Evolutionary conservation across 495 filamentous ascomycete species (phyloP), one percentile per base, ranked within the genome.

Genomic region (Penicillium subrubescens): DNA sequence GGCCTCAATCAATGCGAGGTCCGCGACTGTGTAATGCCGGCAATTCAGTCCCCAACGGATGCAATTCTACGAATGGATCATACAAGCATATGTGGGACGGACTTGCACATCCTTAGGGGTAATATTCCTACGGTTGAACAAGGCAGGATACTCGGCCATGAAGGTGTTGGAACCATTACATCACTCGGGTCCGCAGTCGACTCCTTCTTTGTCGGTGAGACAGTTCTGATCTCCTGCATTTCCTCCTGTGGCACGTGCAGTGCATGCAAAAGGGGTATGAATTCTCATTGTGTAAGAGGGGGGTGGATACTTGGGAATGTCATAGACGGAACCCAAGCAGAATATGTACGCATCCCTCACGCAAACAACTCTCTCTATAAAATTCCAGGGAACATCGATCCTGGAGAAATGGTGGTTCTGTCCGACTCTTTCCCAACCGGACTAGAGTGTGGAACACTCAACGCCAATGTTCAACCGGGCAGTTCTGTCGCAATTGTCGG

Each of bases 111-210:
- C 50, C 81, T 89, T 8, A 87, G 93, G 67, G 85, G 88, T 56
- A 68, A 78, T 23, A 80, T 94, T 21, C 72, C 93, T 10, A 80
- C 92, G 69, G 65, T 92, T 51, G 77, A 84, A 59, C 86, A 87
- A 62, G 91, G 92, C 55, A 90, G 93, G 71, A 92, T 95, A 66
- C 81, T 94, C 1, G 92, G 92, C 50, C 90, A 96, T 73, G 91
- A 94, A 64, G 93, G 92, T 74, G 90, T 88, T 71, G 91, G 92
- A 37, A 76, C 87, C 29, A 87, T 94, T 15, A 88, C 92, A 29
- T 76, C 83, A 27, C 80, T 92, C n/a, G 92, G 92, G 0, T 65
- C 83, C 0, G 82, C 62, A 0, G 87, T 92, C 10, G 84, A 71
- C 35, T 79, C 74, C 8, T 75, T 88, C n/a, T 61, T 62, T 33